phyloP scores from a whole-genome alignment of 2,329 filamentous ascomycete species.

The Fusarium robinianum region DNA sequence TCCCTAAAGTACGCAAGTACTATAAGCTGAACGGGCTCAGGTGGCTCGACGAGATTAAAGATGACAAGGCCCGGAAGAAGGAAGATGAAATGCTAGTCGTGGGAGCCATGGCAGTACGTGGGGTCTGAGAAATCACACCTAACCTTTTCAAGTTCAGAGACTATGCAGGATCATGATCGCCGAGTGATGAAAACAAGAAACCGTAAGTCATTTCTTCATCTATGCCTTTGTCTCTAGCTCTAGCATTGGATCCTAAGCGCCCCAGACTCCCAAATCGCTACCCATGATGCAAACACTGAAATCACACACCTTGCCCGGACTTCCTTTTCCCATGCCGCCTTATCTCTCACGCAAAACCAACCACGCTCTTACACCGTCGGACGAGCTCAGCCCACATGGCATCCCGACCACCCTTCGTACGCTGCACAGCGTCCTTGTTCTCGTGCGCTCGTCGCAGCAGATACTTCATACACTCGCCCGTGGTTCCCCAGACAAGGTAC shows the following conservation, averaged over 20 bases:
- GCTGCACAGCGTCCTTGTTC: conserved; percentile 71
- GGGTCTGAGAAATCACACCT: conserved; percentile 38
- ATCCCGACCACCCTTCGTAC: conserved; percentile 64
- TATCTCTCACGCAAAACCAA: conserved; percentile 44
- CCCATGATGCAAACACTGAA: conserved; percentile 36
- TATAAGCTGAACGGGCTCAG: conserved; percentile 78
- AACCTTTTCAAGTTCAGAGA: not conserved
- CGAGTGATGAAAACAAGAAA: conserved; percentile 21
- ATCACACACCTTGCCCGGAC: conserved; percentile 21
- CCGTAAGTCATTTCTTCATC: conserved; percentile 38
- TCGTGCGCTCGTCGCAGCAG: conserved; percentile 66
- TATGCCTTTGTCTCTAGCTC: conserved; percentile 35
- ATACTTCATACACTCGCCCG: conserved; percentile 85
- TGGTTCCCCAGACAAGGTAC: conserved; percentile 72
- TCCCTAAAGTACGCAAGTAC: conserved; percentile 75
- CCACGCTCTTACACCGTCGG: conserved; percentile 54
- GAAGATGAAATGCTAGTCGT: conserved; percentile 73
- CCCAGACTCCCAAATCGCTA: conserved; percentile 37
- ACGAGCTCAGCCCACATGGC: conserved; percentile 66
- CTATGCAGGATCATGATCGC: conserved; percentile 5
- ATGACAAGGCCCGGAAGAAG: conserved; percentile 49
- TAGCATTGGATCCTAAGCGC: conserved; percentile 31
- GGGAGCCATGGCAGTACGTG: conserved; percentile 70
- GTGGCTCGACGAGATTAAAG: conserved; percentile 52
- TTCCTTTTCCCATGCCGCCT: conserved; percentile 19